Percentiles rank a stretch among this genome's conserved stretches.
Evolutionary conservation across 495 filamentous ascomycete species (phyloP).

Genomic region (Viridothelium virens): DNA sequence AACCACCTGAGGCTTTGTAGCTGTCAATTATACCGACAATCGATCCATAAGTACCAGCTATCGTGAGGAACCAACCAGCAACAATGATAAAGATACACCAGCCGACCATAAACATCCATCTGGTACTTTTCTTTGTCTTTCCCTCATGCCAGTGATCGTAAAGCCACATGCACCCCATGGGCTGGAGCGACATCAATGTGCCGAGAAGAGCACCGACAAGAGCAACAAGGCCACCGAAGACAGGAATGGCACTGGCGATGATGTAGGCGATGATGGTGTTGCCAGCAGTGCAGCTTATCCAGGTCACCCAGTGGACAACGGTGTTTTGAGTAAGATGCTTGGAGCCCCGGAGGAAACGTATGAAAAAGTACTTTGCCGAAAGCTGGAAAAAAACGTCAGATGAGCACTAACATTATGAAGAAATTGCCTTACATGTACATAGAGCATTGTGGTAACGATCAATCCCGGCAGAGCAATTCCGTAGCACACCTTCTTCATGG

Average conservation of each 20-base stretch:
- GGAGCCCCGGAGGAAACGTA: conserved; percentile 33
- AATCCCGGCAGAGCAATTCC: conserved; percentile 19
- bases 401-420: background rate
- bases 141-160: conserved; percentile 38
- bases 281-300: conserved; percentile 31
- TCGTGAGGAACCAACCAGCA: conserved; percentile 19
- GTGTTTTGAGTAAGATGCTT: conserved; percentile 32
- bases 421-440: background rate
- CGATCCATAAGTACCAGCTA: conserved; percentile 24
- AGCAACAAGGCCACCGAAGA: conserved; percentile 24
- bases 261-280: conserved; percentile 18
- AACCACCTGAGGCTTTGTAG: conserved; percentile 24
- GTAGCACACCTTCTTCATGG: conserved; percentile 23
- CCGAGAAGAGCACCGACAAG: conserved; percentile 29
- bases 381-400: background rate
- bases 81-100: conserved; percentile 17
- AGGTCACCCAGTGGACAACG: conserved; percentile 32
- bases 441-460: conserved; percentile 16
- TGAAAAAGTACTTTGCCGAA: conserved; percentile 20
- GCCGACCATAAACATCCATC: conserved; percentile 13
- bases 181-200: conserved; percentile 40
- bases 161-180: conserved; percentile 43
- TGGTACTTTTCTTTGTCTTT: background rate
- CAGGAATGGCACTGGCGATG: conserved; percentile 29
- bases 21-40: conserved; percentile 14